These are phyloP conservation scores for Polygonum maritimum DNA, from an alignment of 148 eudicot genomes.

Conservation along the genomic window DNA sequence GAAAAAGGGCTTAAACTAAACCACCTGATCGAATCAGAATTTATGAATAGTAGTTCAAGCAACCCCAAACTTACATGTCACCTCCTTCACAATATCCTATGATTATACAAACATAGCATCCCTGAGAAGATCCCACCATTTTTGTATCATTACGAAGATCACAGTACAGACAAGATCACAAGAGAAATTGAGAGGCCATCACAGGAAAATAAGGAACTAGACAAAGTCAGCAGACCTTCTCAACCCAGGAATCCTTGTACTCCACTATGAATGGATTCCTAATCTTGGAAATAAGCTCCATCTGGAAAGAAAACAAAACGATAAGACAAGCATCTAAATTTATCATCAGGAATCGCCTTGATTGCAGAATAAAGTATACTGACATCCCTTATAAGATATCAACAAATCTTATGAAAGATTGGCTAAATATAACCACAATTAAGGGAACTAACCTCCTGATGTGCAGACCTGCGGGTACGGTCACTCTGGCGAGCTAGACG, in stretches of 20 bases:
- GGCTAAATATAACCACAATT: neutral
- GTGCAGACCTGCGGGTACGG: slow-evolving; percentile 88
- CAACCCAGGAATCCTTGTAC: slow-evolving; percentile 99
- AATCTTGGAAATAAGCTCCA: slow-evolving; percentile 91
- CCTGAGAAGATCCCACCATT: slow-evolving; percentile 32
- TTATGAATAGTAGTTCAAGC: slow-evolving; percentile 4
- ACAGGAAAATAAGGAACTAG: neutral
- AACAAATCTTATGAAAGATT: neutral
- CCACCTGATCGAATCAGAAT: neutral
- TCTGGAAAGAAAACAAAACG: slow-evolving; percentile 30
- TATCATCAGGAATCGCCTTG: neutral
- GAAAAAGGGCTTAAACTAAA: neutral
- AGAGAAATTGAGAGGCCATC: neutral
- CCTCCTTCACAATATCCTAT: slow-evolving; percentile 99
- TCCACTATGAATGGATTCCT: slow-evolving; percentile 88
- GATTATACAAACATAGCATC: slow-evolving; percentile 98
- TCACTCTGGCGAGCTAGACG: slow-evolving; percentile 97
- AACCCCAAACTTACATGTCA: slow-evolving; percentile 67
- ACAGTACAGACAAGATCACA: neutral
- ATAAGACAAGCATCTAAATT: neutral
- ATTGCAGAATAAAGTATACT: neutral
- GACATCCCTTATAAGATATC: neutral
- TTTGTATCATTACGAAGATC: neutral
- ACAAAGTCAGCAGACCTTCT: slow-evolving; percentile 46
- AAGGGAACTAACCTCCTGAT: slow-evolving; percentile 64